Base-by-base conservation (phyloP, 1,139 yeast species). In the Yamadazyma membranifaciens region DNA sequence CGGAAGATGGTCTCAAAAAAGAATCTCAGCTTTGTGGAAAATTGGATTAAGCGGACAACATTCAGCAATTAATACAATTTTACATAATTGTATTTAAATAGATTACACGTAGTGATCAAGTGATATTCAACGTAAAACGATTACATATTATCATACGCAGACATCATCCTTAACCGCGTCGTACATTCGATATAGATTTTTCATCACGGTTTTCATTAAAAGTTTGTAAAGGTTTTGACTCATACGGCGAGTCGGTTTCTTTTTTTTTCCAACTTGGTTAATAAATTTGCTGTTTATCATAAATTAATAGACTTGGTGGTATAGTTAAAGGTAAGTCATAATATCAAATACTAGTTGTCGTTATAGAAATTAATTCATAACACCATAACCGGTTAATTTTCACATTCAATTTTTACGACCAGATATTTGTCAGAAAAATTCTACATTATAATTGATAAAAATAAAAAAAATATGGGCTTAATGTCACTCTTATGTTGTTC, bases 401-500 rank as follows among this genome's bases (percentile, higher is more conserved):
- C 28, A 26, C 12, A 26, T 26, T 26, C 12, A 5, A 26, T 6
- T 10, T 26, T 26, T 26, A 9, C 11, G 11, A 26, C 12, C 12
- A 10, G 5, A 26, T 9, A 6, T 6, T 9, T 26, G n/a, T 7
- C 12, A 26, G n/a, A 10, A 10, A 10, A 9, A 26, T 26, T 10
- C 12, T 26, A 10, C 28, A 26, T 4, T 10, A 10, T 4, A 26
- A 10, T 26, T 26, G n/a, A n/a, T n/a, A n/a, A n/a, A n/a, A n/a
- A 26, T 10, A 26, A 26, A 26, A 26, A 26, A 26, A 26, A 26
- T 7, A 9, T n/a, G 12, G 12, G 12, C 6, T 10, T 10, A 9
- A 30, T 36, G 38, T 36, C 38, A 12, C 22, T 36, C 7, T 36
- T 36, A 13, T 72, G 78, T 49, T 71, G 77, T 44, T 65, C 71